A percentile compares a stretch with the other conserved stretches of the same genome.
Conservation (phyloP, 805 yeast species). For the Candida arabinofermentans region DNA sequence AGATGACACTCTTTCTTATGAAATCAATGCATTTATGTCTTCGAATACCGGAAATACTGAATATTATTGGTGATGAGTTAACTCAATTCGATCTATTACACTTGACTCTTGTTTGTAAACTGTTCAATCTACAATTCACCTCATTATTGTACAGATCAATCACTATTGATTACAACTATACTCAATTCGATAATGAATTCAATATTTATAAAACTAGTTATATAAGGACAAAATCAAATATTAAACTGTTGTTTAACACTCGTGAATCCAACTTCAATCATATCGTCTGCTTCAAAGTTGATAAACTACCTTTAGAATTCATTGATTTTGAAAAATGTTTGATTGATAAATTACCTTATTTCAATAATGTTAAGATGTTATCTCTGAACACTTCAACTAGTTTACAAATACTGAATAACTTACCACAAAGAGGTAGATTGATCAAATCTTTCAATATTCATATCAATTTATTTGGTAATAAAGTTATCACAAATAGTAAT, state of each 20-base stretch:
- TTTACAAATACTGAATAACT: conserved; percentile 8
- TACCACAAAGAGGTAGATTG: conserved; percentile 3
- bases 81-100: conserved; percentile 24
- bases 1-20: background rate
- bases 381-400: conserved; percentile 11
- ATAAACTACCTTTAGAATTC: conserved; percentile 23
- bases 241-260: conserved; percentile 6
- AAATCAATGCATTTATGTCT: conserved; percentile 1
- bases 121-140: conserved; percentile 7
- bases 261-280: conserved; percentile 8
- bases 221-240: conserved; percentile 14
- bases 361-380: conserved; percentile 1
- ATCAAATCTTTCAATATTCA: background rate
- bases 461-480: conserved; percentile 6
- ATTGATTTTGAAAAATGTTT: conserved; percentile 24
- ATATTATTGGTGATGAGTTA: conserved; percentile 11
- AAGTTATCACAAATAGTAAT: background rate
- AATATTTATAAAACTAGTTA: conserved; percentile 8
- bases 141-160: conserved; percentile 17
- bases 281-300: conserved; percentile 13
- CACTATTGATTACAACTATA: conserved; percentile 21
- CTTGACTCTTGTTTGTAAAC: conserved; percentile 8
- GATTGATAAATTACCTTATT: conserved; percentile 1
- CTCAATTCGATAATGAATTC: conserved; percentile 26
- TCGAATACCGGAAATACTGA: conserved; percentile 21